Evolutionary conservation across 345 rosid genomes (phyloP).

Genomic region (Euphorbia peplus): DNA sequence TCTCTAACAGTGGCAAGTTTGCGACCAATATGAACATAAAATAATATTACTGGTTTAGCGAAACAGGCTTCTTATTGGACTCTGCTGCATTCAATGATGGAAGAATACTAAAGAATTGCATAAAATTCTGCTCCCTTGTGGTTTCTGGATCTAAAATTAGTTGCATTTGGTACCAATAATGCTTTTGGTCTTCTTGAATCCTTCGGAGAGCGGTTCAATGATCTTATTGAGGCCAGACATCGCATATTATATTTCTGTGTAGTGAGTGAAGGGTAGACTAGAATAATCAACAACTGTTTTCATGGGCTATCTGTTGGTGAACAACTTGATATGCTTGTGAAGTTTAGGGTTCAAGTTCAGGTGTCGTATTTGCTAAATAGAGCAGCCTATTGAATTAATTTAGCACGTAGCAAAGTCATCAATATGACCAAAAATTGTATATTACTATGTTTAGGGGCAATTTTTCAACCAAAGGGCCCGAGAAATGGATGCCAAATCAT

Average conservation of each 20-base stretch:
- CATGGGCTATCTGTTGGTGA: not conserved
- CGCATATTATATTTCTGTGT: no score
- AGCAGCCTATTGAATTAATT: not conserved
- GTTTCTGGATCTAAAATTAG: not conserved
- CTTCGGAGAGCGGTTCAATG: not conserved
- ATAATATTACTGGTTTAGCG: no score
- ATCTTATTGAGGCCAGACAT: not conserved
- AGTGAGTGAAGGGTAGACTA: no score
- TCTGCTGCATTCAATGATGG: no score
- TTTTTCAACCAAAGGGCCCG: conserved; percentile 11
- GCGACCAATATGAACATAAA: no score
- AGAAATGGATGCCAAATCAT: conserved; percentile 7
- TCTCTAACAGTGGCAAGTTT: no score
- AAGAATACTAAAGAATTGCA: no score
- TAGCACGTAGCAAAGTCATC: not conserved
- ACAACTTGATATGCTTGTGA: not conserved
- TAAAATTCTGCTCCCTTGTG: no score
- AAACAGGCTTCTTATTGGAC: no score
- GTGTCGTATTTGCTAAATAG: not conserved
- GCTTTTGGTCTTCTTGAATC: not conserved
- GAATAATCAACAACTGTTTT: no score
- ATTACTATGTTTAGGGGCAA: conserved; percentile 14
- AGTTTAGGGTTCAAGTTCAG: not conserved
- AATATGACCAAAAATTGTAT: not conserved
- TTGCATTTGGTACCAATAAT: not conserved